Conservation (phyloP, 208 protist species). For the Leishmania aethiopica region DNA sequence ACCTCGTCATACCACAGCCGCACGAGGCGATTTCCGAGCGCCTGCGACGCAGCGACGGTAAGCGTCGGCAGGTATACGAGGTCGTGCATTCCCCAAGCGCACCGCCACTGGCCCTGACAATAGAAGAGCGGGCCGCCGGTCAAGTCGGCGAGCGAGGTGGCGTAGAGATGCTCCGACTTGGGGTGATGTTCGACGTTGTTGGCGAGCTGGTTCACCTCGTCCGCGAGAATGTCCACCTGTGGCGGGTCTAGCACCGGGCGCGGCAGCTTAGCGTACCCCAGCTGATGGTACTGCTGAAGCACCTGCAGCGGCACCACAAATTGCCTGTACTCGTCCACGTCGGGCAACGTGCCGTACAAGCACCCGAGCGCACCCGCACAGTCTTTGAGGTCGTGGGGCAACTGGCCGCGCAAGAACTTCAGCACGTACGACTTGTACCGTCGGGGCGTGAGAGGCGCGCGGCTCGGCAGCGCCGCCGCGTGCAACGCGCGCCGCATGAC, state of each 20-base stretch:
- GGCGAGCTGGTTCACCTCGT: slow-evolving; percentile 81
- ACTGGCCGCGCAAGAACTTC: slow-evolving; percentile 75
- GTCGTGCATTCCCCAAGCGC: slow-evolving; percentile 86
- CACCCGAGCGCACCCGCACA: slow-evolving; percentile 81
- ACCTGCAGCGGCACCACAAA: slow-evolving; percentile 74
- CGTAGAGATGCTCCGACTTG: slow-evolving; percentile 79
- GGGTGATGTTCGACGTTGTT: slow-evolving; percentile 88
- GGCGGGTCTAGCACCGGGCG: slow-evolving; percentile 54
- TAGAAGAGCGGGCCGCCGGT: slow-evolving; percentile 83
- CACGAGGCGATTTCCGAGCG: slow-evolving; percentile 76
- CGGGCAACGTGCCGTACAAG: slow-evolving; percentile 80
- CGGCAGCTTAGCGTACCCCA: slow-evolving; percentile 82
- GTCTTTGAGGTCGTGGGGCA: slow-evolving; percentile 85
- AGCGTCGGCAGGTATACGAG: slow-evolving; percentile 81
- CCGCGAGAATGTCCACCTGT: slow-evolving; percentile 81
- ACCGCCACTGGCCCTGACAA: slow-evolving; percentile 85
- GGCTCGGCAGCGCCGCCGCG: slow-evolving; percentile 1
- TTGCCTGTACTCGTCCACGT: slow-evolving; percentile 84
- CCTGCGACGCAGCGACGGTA: slow-evolving; percentile 81
- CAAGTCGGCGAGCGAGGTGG: slow-evolving; percentile 76
- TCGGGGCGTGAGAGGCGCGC: slow-evolving; percentile 5
- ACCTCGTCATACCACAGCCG: slow-evolving; percentile 89
- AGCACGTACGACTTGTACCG: slow-evolving; percentile 80
- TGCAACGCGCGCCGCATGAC: slow-evolving; percentile 7
- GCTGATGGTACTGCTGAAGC: slow-evolving; percentile 72